phyloP scores from a whole-genome alignment of 2,329 filamentous ascomycete genomes.

The Trichophyton schoenleinii region DNA sequence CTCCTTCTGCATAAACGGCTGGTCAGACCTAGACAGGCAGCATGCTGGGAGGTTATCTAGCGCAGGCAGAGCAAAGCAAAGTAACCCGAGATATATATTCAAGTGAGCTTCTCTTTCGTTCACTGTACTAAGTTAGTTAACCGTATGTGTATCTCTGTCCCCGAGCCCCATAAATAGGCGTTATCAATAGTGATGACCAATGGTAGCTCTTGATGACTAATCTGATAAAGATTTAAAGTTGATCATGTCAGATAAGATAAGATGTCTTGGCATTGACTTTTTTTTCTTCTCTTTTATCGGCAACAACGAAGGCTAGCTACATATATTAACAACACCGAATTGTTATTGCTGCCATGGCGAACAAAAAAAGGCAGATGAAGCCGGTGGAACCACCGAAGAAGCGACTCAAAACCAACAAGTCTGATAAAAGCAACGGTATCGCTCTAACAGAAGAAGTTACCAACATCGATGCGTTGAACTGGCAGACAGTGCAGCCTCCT shows the following conservation, averaged over 20 bases:
- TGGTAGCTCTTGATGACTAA: too few species aligned
- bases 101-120: too few species aligned
- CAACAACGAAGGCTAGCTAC: background rate
- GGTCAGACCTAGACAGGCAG: too few species aligned
- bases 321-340: background rate
- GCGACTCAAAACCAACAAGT: constrained; percentile 22
- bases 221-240: background rate
- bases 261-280: background rate
- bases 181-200: too few species aligned
- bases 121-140: too few species aligned
- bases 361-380: constrained; percentile 26
- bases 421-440: constrained; percentile 7
- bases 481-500: constrained; percentile 54
- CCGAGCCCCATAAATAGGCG: too few species aligned
- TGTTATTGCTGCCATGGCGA: constrained; percentile 19
- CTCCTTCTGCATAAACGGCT: too few species aligned
- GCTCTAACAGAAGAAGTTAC: constrained; percentile 19
- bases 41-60: too few species aligned
- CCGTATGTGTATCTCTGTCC: too few species aligned
- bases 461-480: constrained; percentile 43
- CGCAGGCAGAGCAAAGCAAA: too few species aligned
- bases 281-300: background rate
- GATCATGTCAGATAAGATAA: background rate
- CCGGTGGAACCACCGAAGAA: constrained; percentile 23
- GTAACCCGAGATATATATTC: too few species aligned